Percentiles rank a stretch among this genome's conserved stretches.
These are phyloP conservation scores for Beta macrorhiza DNA, from an alignment of 179 eudicot genomes.

Conservation along the genomic window DNA sequence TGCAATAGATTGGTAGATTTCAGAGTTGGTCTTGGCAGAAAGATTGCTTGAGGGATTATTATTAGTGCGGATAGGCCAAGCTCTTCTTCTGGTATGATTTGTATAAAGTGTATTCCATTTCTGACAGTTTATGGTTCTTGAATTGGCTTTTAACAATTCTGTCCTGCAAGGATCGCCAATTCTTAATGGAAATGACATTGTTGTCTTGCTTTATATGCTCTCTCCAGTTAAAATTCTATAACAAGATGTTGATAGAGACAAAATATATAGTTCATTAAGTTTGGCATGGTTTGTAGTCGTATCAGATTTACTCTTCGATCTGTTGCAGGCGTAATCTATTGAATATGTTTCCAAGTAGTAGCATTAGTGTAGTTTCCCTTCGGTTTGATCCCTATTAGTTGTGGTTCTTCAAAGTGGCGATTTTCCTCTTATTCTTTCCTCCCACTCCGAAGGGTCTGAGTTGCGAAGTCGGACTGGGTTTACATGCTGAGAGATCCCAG, in stretches of 20 bases:
- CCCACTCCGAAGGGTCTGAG: too few relatives aligned
- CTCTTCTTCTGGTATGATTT: background rate
- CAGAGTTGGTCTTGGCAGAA: slow-evolving; percentile 4
- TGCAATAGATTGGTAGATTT: slow-evolving; percentile 14
- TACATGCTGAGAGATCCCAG: too few relatives aligned
- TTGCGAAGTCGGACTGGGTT: too few relatives aligned
- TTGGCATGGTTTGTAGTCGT: background rate
- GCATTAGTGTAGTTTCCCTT: too few relatives aligned
- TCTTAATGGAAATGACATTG: background rate
- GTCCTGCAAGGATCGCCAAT: background rate
- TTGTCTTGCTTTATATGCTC: background rate
- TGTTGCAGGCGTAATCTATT: background rate
- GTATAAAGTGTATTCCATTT: slow-evolving; percentile 8
- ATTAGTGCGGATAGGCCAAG: background rate
- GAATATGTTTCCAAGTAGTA: too few relatives aligned
- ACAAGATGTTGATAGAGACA: background rate
- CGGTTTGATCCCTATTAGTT: too few relatives aligned
- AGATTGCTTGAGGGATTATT: background rate
- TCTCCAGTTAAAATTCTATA: background rate
- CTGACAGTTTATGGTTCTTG: slow-evolving; percentile 5
- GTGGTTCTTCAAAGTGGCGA: too few relatives aligned
- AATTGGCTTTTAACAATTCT: background rate
- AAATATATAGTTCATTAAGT: too few relatives aligned
- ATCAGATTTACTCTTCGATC: background rate
- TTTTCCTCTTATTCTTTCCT: too few relatives aligned